Evolutionary conservation across 2,329 filamentous ascomycete genomes (phyloP), one percentile per base, ranked within the genome.

Genomic region (Teratosphaeria nubilosa): DNA sequence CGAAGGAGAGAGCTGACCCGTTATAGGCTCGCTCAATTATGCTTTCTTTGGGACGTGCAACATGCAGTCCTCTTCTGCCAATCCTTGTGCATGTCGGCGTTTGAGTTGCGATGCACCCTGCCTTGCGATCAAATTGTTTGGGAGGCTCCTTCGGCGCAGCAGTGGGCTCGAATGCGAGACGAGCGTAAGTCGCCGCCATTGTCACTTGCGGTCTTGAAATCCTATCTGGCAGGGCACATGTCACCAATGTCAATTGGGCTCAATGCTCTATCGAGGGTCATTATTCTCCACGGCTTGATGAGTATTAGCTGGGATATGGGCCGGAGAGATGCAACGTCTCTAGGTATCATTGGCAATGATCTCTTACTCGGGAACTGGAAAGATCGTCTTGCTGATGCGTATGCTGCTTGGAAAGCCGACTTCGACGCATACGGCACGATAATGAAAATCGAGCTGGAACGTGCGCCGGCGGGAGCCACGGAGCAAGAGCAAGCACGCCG

Each of bases 391-490:
- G 73, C 75, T 1, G 67, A 73, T 1, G 82, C 81, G 0, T 85
- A 85, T 59, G 77, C 79, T 45, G 68, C 76, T 0, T 86, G 83
- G 83, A 80, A 82, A 64, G 68, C 69, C 0, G 82, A 85, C 60
- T 85, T 84, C 58, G 78, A 82, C 53, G 67, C 69, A 1, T 81
- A 82, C 64, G 80, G 76, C 58, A 67, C 74, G 20, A 69, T 71
- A 1, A 74, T 74, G 60, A 70, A 66, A 37, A 67, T 70, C 20
- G 69, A 63, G 3, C 68, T 65, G 37, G 69, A 64, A 52, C 69
- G 70, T 7, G 7, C n/a, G 6, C 22, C 20, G 3, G 53, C 64
- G 66, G 53, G 64, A 67, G 16, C 64, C 63, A 30, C 13, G 34
- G 34, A 5, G 34, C 10, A 41, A n/a, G 13, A 41, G 34, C 34